phyloP scores from a whole-genome alignment of 345 rosid species.

The Eucalyptus cloeziana region DNA sequence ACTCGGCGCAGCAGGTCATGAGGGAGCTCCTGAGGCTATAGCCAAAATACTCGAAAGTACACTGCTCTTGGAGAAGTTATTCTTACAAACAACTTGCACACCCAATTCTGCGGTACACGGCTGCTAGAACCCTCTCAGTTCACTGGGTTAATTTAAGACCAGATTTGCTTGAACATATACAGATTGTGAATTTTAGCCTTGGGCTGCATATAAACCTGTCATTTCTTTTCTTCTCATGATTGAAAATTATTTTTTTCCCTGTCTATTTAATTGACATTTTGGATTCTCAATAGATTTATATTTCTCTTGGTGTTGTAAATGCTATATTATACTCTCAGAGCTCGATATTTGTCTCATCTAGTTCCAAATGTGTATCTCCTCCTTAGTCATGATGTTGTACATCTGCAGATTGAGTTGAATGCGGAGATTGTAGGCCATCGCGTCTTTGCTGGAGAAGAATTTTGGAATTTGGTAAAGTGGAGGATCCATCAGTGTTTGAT shows the following conservation, averaged over 20 bases:
- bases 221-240: background rate
- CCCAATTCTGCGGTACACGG: background rate
- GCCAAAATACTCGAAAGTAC: background rate
- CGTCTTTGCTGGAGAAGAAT: background rate
- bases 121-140: too few relatives aligned
- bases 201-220: background rate
- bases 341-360: background rate
- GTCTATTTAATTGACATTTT: background rate
- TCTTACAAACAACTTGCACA: background rate
- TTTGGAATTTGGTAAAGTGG: background rate
- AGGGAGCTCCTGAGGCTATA: background rate
- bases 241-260: background rate
- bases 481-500: background rate
- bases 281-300: background rate
- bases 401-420: background rate
- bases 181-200: background rate
- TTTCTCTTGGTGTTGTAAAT: background rate
- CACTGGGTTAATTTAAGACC: background rate
- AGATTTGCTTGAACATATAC: background rate
- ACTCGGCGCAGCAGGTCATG: background rate
- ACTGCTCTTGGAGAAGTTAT: background rate
- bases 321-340: background rate
- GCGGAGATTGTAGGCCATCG: background rate
- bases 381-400: background rate
- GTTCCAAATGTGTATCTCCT: background rate